Evolutionary conservation across 805 yeast genomes (phyloP), one percentile per base, ranked within the genome.

Genomic region (Scheffersomyces ergatensis): DNA sequence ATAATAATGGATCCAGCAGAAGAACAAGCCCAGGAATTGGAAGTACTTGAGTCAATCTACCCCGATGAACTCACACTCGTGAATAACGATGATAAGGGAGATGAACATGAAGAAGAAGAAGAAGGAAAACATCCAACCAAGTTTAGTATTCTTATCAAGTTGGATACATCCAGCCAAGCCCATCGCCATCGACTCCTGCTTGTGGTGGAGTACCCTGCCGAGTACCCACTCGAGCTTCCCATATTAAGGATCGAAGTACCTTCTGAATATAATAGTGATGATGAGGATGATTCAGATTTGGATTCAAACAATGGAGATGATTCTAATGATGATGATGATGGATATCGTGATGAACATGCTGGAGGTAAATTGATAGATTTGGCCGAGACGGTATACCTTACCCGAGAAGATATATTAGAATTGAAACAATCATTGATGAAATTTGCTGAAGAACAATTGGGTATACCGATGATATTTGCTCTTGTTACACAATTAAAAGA

Each of bases 391-490:
- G 70, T 83, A n/a, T 76, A 73, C 19, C 76, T 87, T 46, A 76
- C 71, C 2, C 56, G 58, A 23, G 65, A 61, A 0, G 89, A 83
- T 50, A 55, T 74, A 48, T 55, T 55, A 12, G 47, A 48, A 12
- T 65, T 78, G 45, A 60, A 60, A 40, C 62, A 51, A 40, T 67
- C 65, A 55, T 62, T 76, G 48, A 65, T 59, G 39, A 77, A 71
- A 36, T 85, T 80, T 48, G 93, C 93, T 2, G 83, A 82, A 44
- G 80, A 85, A 55, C 83, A 87, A 54, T 45, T 90, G 1, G 99
- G 99, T 0, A 84, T 92, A 76, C 96, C 97, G n/a, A 82, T 89
- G 49, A 76, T 92, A 5, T 93, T 90, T 63, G 79, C 96, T 1
- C 60, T 92, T 34, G 77, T 86, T 0, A 80, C 95, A 1, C 70